Percentiles rank a stretch among this genome's conserved stretches.
Conservation (phyloP, 768 basidiomycete genomes). For the Suillus bovinus region DNA sequence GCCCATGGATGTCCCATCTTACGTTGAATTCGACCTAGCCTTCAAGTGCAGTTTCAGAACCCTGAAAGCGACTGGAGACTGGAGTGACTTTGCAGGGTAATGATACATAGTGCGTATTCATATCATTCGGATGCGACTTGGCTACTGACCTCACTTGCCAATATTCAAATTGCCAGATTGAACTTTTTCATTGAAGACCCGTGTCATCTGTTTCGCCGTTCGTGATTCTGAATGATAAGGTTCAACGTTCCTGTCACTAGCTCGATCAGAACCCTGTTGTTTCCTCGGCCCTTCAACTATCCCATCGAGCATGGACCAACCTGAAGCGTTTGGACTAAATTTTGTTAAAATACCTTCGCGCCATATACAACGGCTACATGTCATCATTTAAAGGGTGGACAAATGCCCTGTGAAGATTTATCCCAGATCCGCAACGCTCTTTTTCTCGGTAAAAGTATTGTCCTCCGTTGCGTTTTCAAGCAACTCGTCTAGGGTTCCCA, state of each 20-base stretch:
- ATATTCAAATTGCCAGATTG: background rate
- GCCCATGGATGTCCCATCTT: too few relatives aligned
- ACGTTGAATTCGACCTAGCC: too few relatives aligned
- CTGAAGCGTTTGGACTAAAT: background rate
- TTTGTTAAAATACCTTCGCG: background rate
- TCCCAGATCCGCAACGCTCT: background rate
- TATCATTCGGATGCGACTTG: background rate
- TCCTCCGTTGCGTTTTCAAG: background rate
- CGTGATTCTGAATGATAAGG: background rate
- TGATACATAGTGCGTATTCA: background rate
- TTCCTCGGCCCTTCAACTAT: background rate
- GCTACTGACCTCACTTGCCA: background rate
- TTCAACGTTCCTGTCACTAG: background rate
- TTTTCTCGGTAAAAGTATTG: background rate
- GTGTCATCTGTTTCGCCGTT: background rate
- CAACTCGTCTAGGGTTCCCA: background rate
- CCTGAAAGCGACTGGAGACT: background rate
- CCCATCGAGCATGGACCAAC: background rate
- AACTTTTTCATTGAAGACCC: background rate
- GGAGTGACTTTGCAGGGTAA: too few relatives aligned
- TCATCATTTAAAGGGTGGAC: background rate
- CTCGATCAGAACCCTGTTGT: background rate
- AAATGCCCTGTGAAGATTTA: background rate
- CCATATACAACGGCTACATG: conserved; percentile 9
- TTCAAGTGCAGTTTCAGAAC: background rate